Base-by-base conservation (phyloP, 169 alveolate genomes). In the Cryptosporidium baileyi region DNA sequence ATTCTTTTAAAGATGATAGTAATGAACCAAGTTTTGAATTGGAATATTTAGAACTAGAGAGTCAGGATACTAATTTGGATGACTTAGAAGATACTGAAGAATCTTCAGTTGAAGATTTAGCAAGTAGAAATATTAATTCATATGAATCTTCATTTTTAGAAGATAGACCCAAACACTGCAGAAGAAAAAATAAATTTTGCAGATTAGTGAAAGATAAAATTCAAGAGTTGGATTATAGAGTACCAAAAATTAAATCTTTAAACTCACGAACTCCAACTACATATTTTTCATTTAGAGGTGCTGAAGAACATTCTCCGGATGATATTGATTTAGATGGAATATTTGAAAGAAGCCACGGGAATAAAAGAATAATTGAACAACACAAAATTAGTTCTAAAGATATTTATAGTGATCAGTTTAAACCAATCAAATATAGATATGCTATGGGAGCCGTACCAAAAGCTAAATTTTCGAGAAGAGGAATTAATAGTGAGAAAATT, bases 211-310 rank as follows among this genome's bases (percentile, higher is more conserved):
- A 32, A 6, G 2, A 36, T 36, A 15, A 9, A 5, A 3, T 47
- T n/a, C 5, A 47, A n/a, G 59, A 47, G 6, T 0, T 62, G 26
- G 60, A 62, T 8, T 62, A 62, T 62, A 19, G n/a, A 28, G 30
- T 6, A 19, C 52, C n/a, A 11, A 38, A 19, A 41, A 11, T 22
- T 28, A 30, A 0, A 11, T 0, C 4, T 60, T 26, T 3, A n/a
- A 24, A 43, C 5, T 0, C 28, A 1, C 22, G 15, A 47, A 28
- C 0, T 28, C 60, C 59, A 11, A 11, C 28, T 36, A 74, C 7
- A 9, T 74, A 74, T 57, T 54, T 74, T 19, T 74, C 85, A 41
- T 51, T 74, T 15, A 74, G 67, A 26, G 67, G 60, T 13, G 67
- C 67, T 22, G 85, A 74, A 43, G 67, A 36, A 24, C 85, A 74